A percentile compares a stretch with the other conserved stretches of the same genome.
Evolutionary conservation across 805 yeast genomes (phyloP).

Genomic region (Sugiyamaella lignohabitans): DNA sequence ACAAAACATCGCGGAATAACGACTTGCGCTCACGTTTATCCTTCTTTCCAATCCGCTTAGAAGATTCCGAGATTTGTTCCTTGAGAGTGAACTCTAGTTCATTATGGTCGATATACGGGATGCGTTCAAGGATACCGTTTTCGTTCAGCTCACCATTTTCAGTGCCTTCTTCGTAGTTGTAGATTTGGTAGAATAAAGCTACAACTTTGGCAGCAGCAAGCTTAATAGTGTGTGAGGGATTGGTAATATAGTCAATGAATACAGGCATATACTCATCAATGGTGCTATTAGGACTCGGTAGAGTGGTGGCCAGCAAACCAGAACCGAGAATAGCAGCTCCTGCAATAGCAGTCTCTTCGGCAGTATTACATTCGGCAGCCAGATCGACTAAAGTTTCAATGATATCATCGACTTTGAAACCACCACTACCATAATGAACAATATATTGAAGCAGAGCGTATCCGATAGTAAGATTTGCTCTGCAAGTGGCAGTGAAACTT

Average conservation of each 20-base stretch:
- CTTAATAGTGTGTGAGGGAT: conserved; percentile 41
- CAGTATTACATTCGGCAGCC: conserved; percentile 20
- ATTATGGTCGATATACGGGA: conserved; percentile 38
- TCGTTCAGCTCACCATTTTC: conserved; percentile 34
- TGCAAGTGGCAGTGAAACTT: conserved; percentile 10
- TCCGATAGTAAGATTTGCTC: conserved; percentile 24
- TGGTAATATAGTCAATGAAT: conserved; percentile 39
- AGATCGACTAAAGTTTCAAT: conserved; percentile 23
- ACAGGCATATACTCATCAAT: conserved; percentile 38
- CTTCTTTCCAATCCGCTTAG: conserved; percentile 54
- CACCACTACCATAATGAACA: conserved; percentile 30
- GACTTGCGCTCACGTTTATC: conserved; percentile 56
- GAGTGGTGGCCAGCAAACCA: conserved; percentile 22
- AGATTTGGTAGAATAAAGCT: conserved; percentile 51
- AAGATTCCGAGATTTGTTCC: conserved; percentile 42
- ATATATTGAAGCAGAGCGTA: conserved; percentile 28
- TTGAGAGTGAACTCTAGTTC: conserved; percentile 26
- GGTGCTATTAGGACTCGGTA: conserved; percentile 37
- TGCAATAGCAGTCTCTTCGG: conserved; percentile 23
- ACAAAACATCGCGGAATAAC: conserved; percentile 51
- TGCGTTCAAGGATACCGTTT: conserved; percentile 50
- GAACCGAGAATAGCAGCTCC: conserved; percentile 27
- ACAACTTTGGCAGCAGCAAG: conserved; percentile 51
- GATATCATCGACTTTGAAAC: conserved; percentile 27
- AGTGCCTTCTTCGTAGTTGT: conserved; percentile 37